Evolutionary conservation across 106 monocot species (phyloP).

Genomic region (Chionographis japonica): DNA sequence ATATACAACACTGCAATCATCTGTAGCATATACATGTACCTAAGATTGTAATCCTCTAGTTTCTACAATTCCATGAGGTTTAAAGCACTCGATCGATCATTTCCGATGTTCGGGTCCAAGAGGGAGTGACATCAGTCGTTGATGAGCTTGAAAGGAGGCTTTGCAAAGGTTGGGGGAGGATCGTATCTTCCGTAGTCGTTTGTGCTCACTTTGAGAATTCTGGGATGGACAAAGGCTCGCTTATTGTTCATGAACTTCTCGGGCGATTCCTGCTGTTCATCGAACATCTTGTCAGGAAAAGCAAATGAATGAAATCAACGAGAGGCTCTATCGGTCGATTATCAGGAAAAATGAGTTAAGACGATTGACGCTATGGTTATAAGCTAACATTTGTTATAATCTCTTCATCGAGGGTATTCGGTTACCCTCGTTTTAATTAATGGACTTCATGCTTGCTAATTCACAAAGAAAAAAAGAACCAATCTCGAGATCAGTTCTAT

Average conservation of each 20-base stretch:
- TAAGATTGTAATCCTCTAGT: too few relatives aligned
- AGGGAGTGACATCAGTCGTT: slow-evolving; percentile 28
- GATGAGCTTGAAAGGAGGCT: slow-evolving; percentile 66
- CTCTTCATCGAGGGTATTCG: neutral
- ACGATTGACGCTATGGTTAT: too few relatives aligned
- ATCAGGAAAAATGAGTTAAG: neutral
- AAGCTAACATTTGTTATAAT: too few relatives aligned
- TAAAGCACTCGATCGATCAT: too few relatives aligned
- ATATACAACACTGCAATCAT: too few relatives aligned
- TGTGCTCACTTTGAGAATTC: slow-evolving; percentile 41
- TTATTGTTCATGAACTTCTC: neutral
- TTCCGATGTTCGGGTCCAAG: too few relatives aligned
- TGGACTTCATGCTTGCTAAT: neutral
- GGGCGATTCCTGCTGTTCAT: neutral
- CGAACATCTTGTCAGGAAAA: neutral
- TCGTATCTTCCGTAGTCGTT: slow-evolving; percentile 59
- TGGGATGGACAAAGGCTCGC: slow-evolving; percentile 23
- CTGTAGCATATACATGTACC: too few relatives aligned
- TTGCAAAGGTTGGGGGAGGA: slow-evolving; percentile 46
- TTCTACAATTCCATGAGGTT: too few relatives aligned
- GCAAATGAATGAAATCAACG: neutral
- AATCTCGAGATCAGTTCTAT: neutral
- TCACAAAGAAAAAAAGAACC: neutral
- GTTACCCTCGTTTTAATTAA: neutral
- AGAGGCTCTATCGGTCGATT: neutral